phyloP scores from a whole-genome alignment of 495 filamentous ascomycete species.

The Staphylotrichum tortipilum region DNA sequence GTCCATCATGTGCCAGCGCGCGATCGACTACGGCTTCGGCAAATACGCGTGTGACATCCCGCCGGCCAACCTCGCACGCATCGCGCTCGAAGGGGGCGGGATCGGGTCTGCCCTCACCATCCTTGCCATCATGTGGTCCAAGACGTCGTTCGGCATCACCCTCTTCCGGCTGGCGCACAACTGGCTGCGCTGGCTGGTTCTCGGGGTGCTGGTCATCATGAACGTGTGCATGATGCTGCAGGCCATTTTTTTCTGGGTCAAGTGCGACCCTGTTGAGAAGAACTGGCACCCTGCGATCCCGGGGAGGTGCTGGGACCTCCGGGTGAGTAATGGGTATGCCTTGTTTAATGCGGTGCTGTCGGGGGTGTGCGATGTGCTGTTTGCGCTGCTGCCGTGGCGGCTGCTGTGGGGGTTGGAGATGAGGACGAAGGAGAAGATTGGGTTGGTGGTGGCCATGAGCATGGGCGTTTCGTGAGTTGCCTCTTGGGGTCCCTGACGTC shows the following conservation, averaged over 20 bases:
- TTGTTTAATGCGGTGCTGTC: conserved; percentile 15
- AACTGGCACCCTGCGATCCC: conserved; percentile 5
- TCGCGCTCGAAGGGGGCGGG: conserved; percentile 12
- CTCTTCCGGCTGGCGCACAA: conserved; percentile 18
- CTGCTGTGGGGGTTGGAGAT: conserved; percentile 20
- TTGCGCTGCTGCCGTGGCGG: conserved; percentile 23
- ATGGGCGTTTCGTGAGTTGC: conserved; percentile 24
- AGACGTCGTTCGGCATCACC: conserved; percentile 27
- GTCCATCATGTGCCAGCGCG: conserved; percentile 4
- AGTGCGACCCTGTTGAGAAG: conserved; percentile 20
- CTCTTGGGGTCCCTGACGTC: not conserved
- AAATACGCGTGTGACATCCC: conserved; percentile 24
- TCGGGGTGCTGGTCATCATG: conserved; percentile 19
- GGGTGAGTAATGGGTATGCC: conserved; percentile 2
- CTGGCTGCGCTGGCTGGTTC: conserved; percentile 8
- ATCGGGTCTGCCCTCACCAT: conserved; percentile 14
- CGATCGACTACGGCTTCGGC: conserved; percentile 20
- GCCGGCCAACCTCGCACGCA: not conserved
- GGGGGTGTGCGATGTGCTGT: conserved; percentile 20
- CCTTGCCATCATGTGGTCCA: conserved; percentile 21
- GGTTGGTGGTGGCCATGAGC: conserved; percentile 24
- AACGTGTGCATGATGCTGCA: conserved; percentile 16
- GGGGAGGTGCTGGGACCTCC: conserved; percentile 21
- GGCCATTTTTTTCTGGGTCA: conserved; percentile 18
- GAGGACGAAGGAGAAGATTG: conserved; percentile 24